A percentile compares a stretch with the other conserved stretches of the same genome.
phyloP scores from a whole-genome alignment of 192 early-diverging fungal species.

The Diversispora eburnea region DNA sequence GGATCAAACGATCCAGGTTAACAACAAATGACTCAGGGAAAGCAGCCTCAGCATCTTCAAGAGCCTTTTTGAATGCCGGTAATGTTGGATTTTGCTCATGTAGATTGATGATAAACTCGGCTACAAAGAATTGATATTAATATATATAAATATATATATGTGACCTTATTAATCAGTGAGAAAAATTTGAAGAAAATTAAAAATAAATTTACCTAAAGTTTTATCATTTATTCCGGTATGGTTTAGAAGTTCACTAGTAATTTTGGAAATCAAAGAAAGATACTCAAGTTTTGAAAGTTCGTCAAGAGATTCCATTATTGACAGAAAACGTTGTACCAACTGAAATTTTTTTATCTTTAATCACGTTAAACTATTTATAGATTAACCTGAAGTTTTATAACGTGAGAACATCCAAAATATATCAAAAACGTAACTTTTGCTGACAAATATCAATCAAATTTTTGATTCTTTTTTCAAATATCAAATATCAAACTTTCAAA shows the following conservation, averaged over 20 bases:
- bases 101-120: constrained; percentile 89
- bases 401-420: too few relatives aligned
- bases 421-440: too few relatives aligned
- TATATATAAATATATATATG: neutral
- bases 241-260: constrained; percentile 87
- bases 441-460: too few relatives aligned
- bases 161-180: too few relatives aligned
- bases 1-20: constrained; percentile 84
- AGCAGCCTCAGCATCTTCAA: constrained; percentile 72
- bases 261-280: constrained; percentile 84
- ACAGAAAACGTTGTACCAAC: too few relatives aligned
- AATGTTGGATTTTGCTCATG: constrained; percentile 67
- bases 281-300: constrained; percentile 81
- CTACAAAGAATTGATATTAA: constrained; percentile 36
- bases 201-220: constrained; percentile 46
- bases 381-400: too few relatives aligned
- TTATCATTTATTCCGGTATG: constrained; percentile 91
- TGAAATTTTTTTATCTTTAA: too few relatives aligned
- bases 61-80: constrained; percentile 61
- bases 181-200: neutral
- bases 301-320: constrained; percentile 31
- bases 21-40: constrained; percentile 81
- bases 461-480: too few relatives aligned
- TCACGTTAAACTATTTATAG: too few relatives aligned
- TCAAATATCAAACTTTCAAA: too few relatives aligned